Evolutionary conservation across 345 rosid genomes (phyloP), one percentile per base, ranked within the genome.

Genomic region (Gossypium arboreum): DNA sequence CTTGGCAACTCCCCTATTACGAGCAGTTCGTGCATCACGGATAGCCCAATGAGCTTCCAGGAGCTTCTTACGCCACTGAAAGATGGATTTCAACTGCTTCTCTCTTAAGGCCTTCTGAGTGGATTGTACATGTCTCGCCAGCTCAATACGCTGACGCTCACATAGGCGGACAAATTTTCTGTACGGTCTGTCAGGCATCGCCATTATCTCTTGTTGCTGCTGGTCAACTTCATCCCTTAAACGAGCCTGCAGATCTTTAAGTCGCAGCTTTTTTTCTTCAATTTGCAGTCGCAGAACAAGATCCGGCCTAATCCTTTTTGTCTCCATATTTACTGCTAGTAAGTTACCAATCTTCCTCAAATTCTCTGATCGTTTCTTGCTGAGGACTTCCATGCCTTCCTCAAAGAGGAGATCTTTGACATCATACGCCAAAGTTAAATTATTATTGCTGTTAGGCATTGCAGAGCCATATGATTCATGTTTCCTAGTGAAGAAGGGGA

Each of bases 1-100:
- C 79, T 96, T 96, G 63, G 98, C 99, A 78, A 96, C 98, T 76
- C 99, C 99, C 76, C 98, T 88, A 75, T 96, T 96, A 25, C 98
- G 94, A 71, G 98, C 92, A 84, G 92, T 96, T 57, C 99, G 93
- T 27, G 99, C 92, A 88, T 96, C 99, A 68, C 99, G 99, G 77
- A 93, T 90, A 57, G 83, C 89, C 99, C 99, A 96, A 63, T 96
- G 99, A 81, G 97, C 85, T 88, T 96, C 99, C 58, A 96, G 91
- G 85, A 96, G 97, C 80, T 88, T 96, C 86, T 96, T 96, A 58
- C 99, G 98, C 99, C 99, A 96, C 79, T 90, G 97, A 81, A 92
- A 92, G 81, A 96, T 89, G 76, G 99, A 86, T 85, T 96, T 96
- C 84, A 91, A 78, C 75, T 96, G 99, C 86, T 92, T 96, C 82